Base-by-base conservation (phyloP, 164 flowering plant genomes). In the Saururus chinensis region DNA sequence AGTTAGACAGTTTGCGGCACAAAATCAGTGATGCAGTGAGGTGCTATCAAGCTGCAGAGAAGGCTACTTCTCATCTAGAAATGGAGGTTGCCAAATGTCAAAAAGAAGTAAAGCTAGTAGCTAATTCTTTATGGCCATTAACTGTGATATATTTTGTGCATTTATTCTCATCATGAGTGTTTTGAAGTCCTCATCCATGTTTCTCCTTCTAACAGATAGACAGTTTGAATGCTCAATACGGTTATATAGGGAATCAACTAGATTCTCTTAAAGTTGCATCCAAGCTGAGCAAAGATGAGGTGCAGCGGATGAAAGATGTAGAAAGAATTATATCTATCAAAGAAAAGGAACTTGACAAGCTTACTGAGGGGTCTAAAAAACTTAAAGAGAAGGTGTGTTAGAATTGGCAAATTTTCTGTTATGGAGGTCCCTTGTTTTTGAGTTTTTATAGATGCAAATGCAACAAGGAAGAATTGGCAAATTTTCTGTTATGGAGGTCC, bases 21-120 rank as follows among this genome's bases (percentile, higher is more conserved):
- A 78, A 60, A 70, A 78, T 83, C 57, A 40, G 77, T 71, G 80
- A 84, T 68, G 78, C 88, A 48, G 84, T 81, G 53, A 77, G 67
- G 66, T 67, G 62, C 40, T 87, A 87, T 70, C 87, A 77, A 67
- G 77, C 78, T 26, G 72, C 86, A 42, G 97, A 89, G 65, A 87
- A 80, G 65, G 78, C 75, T 37, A 66, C 78, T 53, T 63, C 82
- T 16, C 72, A 42, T 58, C 56, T 86, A 59, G 87, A 91, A 71
- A 83, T 95, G 93, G 89, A 85, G 59, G 77, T 89, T 59, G 93
- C 95, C 3, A 91, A 87, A 77, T 70, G 80, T 71, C 84, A 79
- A 64, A 85, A 82, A 66, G 93, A 95, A 96, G 99, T 95, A 30
- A 30, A 2, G 37, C 37, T 30, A 30, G 37, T 30, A 30, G 2